phyloP scores from a whole-genome alignment of 768 basidiomycete genomes.

The Russula sp. region DNA sequence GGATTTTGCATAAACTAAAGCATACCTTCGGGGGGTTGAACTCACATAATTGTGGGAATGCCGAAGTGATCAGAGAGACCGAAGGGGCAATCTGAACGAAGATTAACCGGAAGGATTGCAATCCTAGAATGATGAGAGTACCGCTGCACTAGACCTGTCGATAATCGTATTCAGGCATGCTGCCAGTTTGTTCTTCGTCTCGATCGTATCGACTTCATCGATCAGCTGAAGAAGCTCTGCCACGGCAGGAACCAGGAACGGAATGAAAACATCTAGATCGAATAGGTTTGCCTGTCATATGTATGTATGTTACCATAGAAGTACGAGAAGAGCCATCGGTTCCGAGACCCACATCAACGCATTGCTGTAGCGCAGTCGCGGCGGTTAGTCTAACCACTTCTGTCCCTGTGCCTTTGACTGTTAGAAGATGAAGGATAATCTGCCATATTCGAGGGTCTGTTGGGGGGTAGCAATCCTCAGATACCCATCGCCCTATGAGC shows the following conservation, averaged over 20 bases:
- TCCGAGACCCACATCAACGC: slow-evolving; percentile 69
- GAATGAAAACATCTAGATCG: slow-evolving; percentile 55
- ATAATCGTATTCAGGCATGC: slow-evolving; percentile 65
- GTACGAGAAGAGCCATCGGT: neutral
- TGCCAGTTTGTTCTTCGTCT: slow-evolving; percentile 72
- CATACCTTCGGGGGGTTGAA: slow-evolving; percentile 9
- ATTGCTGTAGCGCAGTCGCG: slow-evolving; percentile 70
- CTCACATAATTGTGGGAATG: slow-evolving; percentile 70
- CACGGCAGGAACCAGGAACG: slow-evolving; percentile 56
- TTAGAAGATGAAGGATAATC: slow-evolving; percentile 69
- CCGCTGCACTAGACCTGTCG: slow-evolving; percentile 38
- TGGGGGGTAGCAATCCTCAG: slow-evolving; percentile 55
- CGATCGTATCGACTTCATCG: slow-evolving; percentile 65
- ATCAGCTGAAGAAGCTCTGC: slow-evolving; percentile 65
- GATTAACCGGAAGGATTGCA: neutral
- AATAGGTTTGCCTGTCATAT: slow-evolving; percentile 55
- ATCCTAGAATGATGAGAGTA: slow-evolving; percentile 21
- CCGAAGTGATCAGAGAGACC: slow-evolving; percentile 50
- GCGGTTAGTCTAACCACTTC: slow-evolving; percentile 84
- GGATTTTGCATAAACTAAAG: slow-evolving; percentile 21
- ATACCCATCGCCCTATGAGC: slow-evolving; percentile 87
- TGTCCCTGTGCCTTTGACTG: slow-evolving; percentile 69
- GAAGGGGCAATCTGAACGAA: slow-evolving; percentile 58
- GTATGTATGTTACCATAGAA: neutral
- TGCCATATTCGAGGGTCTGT: slow-evolving; percentile 71